Evolutionary conservation across 768 basidiomycete species (phyloP).

Genomic region (Lactifluus rugatus): DNA sequence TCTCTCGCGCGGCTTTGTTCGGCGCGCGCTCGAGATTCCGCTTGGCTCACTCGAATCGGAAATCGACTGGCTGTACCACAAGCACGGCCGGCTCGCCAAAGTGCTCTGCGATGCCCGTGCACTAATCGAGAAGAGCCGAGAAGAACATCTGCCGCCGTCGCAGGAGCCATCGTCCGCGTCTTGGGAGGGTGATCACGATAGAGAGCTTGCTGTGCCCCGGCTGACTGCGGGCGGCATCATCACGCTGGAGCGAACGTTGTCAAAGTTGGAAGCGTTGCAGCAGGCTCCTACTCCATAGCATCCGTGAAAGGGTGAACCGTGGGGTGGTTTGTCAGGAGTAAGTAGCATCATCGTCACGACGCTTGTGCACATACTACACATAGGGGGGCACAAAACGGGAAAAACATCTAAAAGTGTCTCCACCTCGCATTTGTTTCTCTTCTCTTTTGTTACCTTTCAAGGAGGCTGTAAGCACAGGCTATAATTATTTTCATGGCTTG

Average conservation of each 20-base stretch:
- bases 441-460: not conserved
- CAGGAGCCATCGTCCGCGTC: slow-evolving; percentile 17
- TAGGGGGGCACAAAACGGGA: not conserved
- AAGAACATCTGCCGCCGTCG: slow-evolving; percentile 9
- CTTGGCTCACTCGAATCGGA: slow-evolving; percentile 62
- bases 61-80: slow-evolving; percentile 64
- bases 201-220: slow-evolving; percentile 56
- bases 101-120: slow-evolving; percentile 52
- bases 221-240: slow-evolving; percentile 74
- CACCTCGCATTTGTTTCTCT: not conserved
- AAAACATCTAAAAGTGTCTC: not conserved
- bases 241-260: slow-evolving; percentile 63
- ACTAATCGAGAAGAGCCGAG: slow-evolving; percentile 61
- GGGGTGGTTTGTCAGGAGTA: not conserved
- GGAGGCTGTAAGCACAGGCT: not conserved
- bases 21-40: slow-evolving; percentile 78
- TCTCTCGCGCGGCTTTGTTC: slow-evolving; percentile 79
- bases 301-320: not conserved
- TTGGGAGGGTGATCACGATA: not conserved
- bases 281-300: not conserved
- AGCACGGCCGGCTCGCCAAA: slow-evolving; percentile 52
- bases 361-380: not conserved
- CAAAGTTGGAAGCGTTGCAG: slow-evolving; percentile 45
- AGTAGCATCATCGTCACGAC: slow-evolving; percentile 3
- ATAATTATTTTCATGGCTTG: not conserved